phyloP scores from a whole-genome alignment of 345 rosid species.

The Hypericum androsaemum region DNA sequence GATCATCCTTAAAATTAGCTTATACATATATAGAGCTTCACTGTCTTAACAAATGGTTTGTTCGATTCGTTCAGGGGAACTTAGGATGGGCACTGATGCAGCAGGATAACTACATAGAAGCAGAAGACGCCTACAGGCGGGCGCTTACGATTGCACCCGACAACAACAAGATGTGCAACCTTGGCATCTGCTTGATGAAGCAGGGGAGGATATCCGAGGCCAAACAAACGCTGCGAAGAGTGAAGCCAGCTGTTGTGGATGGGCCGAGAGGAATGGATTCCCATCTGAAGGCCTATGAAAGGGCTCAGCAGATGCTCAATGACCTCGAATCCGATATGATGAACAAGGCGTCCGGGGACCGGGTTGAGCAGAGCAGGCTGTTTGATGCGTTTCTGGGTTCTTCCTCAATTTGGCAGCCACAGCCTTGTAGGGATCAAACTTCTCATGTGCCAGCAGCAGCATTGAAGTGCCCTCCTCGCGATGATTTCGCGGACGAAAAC shows the following conservation, averaged over 20 bases:
- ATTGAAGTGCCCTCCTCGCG: constrained; percentile 4
- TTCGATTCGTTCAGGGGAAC: constrained; percentile 45
- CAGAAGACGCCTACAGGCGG: constrained; percentile 76
- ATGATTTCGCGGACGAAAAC: constrained; percentile 33
- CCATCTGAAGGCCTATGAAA: constrained; percentile 91
- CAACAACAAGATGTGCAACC: constrained; percentile 94
- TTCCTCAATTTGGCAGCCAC: constrained; percentile 96
- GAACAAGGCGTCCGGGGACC: constrained; percentile 56
- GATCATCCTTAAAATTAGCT: too few relatives aligned
- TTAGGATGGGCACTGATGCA: constrained; percentile 99
- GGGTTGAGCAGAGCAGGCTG: constrained; percentile 66
- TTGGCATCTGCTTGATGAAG: constrained; percentile 93
- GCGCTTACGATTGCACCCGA: constrained; percentile 76
- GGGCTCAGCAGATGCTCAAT: constrained; percentile 91
- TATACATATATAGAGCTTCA: constrained; percentile 85
- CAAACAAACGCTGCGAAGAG: constrained; percentile 61
- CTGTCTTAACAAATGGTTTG: background rate
- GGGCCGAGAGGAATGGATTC: constrained; percentile 96
- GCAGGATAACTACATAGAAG: constrained; percentile 65
- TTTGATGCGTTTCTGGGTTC: constrained; percentile 84
- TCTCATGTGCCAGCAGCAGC: constrained; percentile 8
- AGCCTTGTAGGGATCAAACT: constrained; percentile 63
- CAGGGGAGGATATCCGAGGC: constrained; percentile 83
- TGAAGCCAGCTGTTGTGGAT: constrained; percentile 62
- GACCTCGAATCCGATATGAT: constrained; percentile 81